Evolutionary conservation across 169 alveolate species (phyloP), one percentile per base, ranked within the genome.

Genomic region (Cryptosporidium ubiquitum): DNA sequence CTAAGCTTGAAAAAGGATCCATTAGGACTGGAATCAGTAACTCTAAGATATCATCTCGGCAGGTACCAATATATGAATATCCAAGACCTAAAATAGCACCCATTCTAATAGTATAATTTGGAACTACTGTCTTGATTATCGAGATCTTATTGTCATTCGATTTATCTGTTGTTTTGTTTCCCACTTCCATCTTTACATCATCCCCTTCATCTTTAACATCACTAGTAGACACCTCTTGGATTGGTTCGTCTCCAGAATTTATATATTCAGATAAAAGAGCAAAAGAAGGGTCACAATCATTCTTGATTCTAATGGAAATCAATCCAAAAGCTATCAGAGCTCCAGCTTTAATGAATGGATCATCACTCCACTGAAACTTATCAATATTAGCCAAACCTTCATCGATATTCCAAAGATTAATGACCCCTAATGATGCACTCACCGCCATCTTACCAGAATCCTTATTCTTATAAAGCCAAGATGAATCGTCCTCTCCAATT

Each of bases 41-140:
- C 79, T 95, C 98, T 44, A 95, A 85, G 33, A 98, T 86, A 64
- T 96, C 98, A 75, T 95, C 98, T 70, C 99, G 94, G 89, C 96
- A 96, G 39, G 98, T 95, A 5, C 99, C 99, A 20, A 99, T 99
- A 85, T 98, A 98, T 12, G 99, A 99, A 70, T 97, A 95, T 16
- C 99, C 99, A 55, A 99, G 96, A 12, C 99, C 99, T 71, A 97
- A 93, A 14, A 97, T 91, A 26, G 99, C 99, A 14, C 99, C 99
- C 58, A 97, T 92, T 86, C 96, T 95, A 42, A 94, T 95, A 70
- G 93, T 86, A 44, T 95, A 37, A 74, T 79, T 79, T 16, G 89
- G 89, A 40, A 64, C 61, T 1, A n/a, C 60, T 12, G 89, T 61
- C 55, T 64, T 79, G 26, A 79, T 35, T 40, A 79, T 73, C 16